Base-by-base conservation (phyloP, 345 rosid genomes). In the Bruguiera parviflora region DNA sequence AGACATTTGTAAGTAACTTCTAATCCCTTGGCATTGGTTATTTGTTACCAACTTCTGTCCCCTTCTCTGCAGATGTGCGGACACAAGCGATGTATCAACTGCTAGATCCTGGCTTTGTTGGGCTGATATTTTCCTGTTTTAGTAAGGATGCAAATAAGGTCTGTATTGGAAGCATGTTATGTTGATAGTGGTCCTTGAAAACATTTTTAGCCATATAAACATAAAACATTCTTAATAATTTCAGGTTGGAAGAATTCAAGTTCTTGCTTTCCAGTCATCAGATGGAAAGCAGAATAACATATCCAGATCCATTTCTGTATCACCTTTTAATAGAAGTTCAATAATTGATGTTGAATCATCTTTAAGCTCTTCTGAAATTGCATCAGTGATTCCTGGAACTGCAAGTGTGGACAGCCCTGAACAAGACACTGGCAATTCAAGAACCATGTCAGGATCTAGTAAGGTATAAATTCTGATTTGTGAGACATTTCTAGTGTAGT, bases 21-120 rank as follows among this genome's bases (percentile, higher is more conserved):
- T 21, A 19, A 43, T 43, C 49, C 25, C 28, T 53, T 60, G 64
- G 58, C 71, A 59, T 31, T 64, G 58, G 69, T 58, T 51, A 51
- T n/a, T 74, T 62, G 33, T 37, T 51, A n/a, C 13, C 22, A 16
- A 61, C 57, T 46, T 78, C 25, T 76, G 24, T 43, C 28, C 18
- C 58, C 51, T 73, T 63, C 69, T 75, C 67, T 83, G 78, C 88
- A 95, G 99, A 92, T 88, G 99, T 95, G 73, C 86, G 96, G 64
- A 95, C 99, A 61, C 99, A 95, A 80, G 96, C 96, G 62, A 95
- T 92, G 98, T 95, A 90, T 81, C 99, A 95, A 79, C 94, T 95
- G 64, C 86, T 95, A 61, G 98, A 95, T 82, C 80, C 99, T 65
- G 99, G 99, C 18, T 95, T 95, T 75, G 83, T 95, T 75, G 99